Evolutionary conservation across 768 basidiomycete genomes (phyloP), one percentile per base, ranked within the genome.

Genomic region (Boletus bicolor): DNA sequence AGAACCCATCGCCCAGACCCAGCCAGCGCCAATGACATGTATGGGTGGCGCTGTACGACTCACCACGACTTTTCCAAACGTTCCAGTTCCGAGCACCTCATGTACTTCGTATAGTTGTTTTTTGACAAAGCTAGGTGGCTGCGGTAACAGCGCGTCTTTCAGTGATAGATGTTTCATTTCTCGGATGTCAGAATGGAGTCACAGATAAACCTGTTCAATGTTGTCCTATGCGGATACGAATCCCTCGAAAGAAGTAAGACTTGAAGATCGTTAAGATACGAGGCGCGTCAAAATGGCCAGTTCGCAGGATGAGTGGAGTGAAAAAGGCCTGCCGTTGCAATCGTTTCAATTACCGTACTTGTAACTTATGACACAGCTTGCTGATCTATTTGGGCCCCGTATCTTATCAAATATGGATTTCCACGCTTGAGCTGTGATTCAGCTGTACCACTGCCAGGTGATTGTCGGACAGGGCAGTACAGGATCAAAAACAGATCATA

Each of bases 51-150:
- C 32, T 19, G 68, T 68, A 51, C 43, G 17, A 74, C 76, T 74
- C 64, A 91, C 88, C 70, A 93, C 79, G 46, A 98, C 96, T 68
- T 92, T 91, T 26, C 94, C 94, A 72, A 96, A 97, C 0, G 92
- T 86, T 4, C 94, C 94, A 14, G 80, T 79, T 5, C 94, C 94
- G 5, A 95, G 76, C 5, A 84, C 77, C 30, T 86, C 79, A 55
- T 88, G 83, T 1, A 89, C 73, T 56, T 86, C 86, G 63, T 93
- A 92, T 24, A 77, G 67, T 71, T 88, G 91, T 79, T 96, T 97
- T 80, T 94, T 94, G 59, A 69, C 73, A 68, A 91, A 95, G 53
- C 89, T 92, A 0, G 89, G 79, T 0, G 94, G 94, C 64, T 96
- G 93, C 0, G 86, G 84, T 4, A 94, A 77, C 21, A 96, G 70